Base-by-base conservation (phyloP, 306 rosid genomes). In the Trifolium fragiferum region DNA sequence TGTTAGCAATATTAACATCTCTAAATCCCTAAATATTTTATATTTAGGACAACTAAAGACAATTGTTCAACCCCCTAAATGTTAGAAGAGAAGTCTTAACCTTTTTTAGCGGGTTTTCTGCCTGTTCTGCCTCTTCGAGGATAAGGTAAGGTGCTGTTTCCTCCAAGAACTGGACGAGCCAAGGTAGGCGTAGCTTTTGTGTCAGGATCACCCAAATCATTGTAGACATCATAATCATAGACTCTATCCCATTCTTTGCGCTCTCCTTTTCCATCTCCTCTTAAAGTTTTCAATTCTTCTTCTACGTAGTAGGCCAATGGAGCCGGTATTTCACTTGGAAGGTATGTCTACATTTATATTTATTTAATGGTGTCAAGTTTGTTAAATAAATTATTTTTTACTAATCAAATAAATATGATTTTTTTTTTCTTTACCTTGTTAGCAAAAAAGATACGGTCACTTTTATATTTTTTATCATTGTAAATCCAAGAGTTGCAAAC, bases 101-200 rank as follows among this genome's bases (percentile, higher is more conserved):
- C 97, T 80, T 87, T 78, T 37, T 54, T 59, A 2, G 90, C 4
- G 20, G 87, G 70, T 49, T 78, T 47, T 77, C 96, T 78, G 21
- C 93, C 96, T 0, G 96, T 92, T 85, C 97, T 86, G 57, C 93
- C 96, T 30, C 97, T 81, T 2, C 97, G 87, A 67, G 97, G 97
- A 68, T 92, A 92, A 66, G 97, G 96, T 33, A 80, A 84, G 38
- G 49, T 49, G 33, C 55, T 78, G 18, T 86, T 80, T 49, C 96
- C 97, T 67, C 97, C 97, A 6, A 92, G 93, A 74, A 84, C 81
- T 0, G 87, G 93, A 57, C 96, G 96, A 30, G 76, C 89, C 46
- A 76, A 64, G 1, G 54, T 21, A 21, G 23, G 23, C 23, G 23
- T 21, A 30, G 37, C n/a, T 10, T 85, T 84, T 19, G 44, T 32